These are phyloP conservation scores for Penicillium sp. DNA, from an alignment of 2,329 filamentous ascomycete species.

Conservation along the genomic window DNA sequence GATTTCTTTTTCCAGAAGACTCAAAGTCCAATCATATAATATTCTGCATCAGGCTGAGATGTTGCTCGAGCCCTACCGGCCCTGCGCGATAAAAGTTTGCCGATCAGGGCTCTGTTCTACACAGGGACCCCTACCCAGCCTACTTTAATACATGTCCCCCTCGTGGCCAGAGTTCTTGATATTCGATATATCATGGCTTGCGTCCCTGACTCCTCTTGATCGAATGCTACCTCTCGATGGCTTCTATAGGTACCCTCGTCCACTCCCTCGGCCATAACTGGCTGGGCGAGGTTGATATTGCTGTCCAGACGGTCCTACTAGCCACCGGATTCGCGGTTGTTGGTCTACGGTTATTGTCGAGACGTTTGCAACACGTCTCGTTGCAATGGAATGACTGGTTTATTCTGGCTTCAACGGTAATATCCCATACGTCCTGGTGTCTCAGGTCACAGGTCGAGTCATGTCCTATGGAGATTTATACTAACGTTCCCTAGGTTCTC, in stretches of 20 bases:
- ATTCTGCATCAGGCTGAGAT: background rate
- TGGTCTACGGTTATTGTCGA: constrained; percentile 17
- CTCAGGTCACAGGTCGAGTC: background rate
- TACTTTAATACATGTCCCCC: constrained; percentile 2
- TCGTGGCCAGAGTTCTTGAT: background rate
- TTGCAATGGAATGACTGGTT: constrained; percentile 18
- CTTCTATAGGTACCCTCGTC: constrained; percentile 6
- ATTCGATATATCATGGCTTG: background rate
- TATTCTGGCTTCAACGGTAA: constrained; percentile 14
- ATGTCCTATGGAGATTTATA: background rate
- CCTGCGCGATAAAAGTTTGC: background rate
- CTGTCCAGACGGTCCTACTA: constrained; percentile 17
- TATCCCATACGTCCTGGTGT: background rate
- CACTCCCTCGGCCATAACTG: constrained; percentile 18
- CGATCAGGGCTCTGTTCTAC: background rate
- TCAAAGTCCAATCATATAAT: background rate
- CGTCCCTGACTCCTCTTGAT: background rate
- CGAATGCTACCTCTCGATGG: constrained; percentile 5
- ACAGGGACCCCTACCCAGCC: background rate
- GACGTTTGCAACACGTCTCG: constrained; percentile 9
- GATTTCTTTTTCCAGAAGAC: background rate
- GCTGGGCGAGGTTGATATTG: constrained; percentile 19
- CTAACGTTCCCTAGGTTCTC: constrained; percentile 7
- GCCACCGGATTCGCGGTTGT: constrained; percentile 9
- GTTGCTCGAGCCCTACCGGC: background rate